Evolutionary conservation across 2,329 filamentous ascomycete species (phyloP), one percentile per base, ranked within the genome.

Genomic region (Malbranchea zuffiana): DNA sequence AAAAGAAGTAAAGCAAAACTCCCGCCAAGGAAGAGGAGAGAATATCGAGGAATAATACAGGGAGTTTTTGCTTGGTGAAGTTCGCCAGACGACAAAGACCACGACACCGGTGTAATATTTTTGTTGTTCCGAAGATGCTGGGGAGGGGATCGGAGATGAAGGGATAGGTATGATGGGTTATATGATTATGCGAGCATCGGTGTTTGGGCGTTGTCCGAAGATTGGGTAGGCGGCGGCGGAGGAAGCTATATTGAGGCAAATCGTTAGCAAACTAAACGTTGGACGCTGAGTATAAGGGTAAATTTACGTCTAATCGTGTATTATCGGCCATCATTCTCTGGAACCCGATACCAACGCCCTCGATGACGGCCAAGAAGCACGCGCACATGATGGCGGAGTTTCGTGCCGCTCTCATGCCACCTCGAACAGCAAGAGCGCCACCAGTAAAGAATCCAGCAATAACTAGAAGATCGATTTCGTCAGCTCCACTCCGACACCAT

Each of bases 321-420:
- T 80, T 81, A 46, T 86, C 82, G 23, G 87, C 83, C 74, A 94
- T 82, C 80, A 94, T 86, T 61, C 87, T 80, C 62, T 86, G 82
- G 67, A 95, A 88, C 6, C 83, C 87, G 56, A 98, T 96, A 51
- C 88, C 88, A 38, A 96, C 90, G 52, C 90, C 88, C 64, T 98
- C 88, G 46, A 98, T 96, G 47, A 98, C 88, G 34, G 84, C 90
- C 30, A 98, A 71, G 54, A 98, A 74, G 47, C 94, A 82, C 17
- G 85, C 90, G 61, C 90, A 96, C 50, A 88, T 90, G 54, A 98
- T 96, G 45, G 90, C 90, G 43, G 85, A 87, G 64, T 96, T 96
- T 52, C 90, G 74, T 46, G 90, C 86, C 15, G 88, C 85, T 68
- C 84, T 87, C 61, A 81, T 80, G 41, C 90, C 90, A 53, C 90